Base-by-base conservation (phyloP, 129 eudicot genomes). In the Pulicaria dysenterica region DNA sequence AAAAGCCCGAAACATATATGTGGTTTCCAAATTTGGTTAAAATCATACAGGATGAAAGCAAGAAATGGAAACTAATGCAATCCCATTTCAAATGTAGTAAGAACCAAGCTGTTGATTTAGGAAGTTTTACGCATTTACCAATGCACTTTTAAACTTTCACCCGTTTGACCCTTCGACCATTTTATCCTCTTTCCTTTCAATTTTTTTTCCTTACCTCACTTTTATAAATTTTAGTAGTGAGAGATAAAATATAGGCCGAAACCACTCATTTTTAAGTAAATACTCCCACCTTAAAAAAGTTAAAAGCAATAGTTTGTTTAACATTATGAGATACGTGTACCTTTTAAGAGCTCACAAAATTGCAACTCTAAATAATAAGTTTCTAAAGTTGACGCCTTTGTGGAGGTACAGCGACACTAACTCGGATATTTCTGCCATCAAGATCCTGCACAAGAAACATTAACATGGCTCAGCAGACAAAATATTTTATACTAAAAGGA, bases 351-450 rank as follows among this genome's bases (percentile, higher is more conserved):
- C 24, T 24, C 47, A 67, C 36, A 12, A 15, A 42, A 40, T 7
- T 24, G 12, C 45, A 56, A 67, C 76, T 71, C 31, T 64, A 73
- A 11, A 62, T 34, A 64, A 51, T 11, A 13, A 67, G n/a, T 17
- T 6, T 47, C 81, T 64, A 89, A 72, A 69, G 76, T 42, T 79
- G 73, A 45, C 85, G 96, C 67, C 80, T 49, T 58, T 40, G 76
- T 41, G 78, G 90, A 49, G 85, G 77, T 64, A 85, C 87, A 31
- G 96, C 96, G 56, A 80, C 75, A 67, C 89, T 83, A 24, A 90
- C 96, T 70, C 91, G 86, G 55, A 90, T 90, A 64, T 85, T 50
- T 77, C 96, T 83, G 9, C 94, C 97, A 59, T 92, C 83, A 31
- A 88, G 89, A 71, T 88, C 96, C 97, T 88, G 85, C 75, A 38